These are phyloP conservation scores for Hymenoscyphus fructigenus DNA, from an alignment of 2,329 filamentous ascomycete genomes.

Conservation along the genomic window DNA sequence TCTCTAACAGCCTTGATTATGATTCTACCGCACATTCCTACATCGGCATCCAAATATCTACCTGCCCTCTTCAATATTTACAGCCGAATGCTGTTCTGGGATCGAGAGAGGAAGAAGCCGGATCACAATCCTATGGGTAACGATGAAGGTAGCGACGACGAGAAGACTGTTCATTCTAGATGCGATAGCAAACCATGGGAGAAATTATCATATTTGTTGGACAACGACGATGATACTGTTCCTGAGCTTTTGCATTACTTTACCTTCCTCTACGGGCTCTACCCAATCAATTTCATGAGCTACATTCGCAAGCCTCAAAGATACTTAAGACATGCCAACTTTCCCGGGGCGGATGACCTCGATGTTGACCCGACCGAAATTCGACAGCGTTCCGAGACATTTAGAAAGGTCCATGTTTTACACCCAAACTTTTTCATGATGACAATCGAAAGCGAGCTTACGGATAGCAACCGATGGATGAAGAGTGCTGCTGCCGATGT, in stretches of 20 bases:
- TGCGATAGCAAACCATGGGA: slow-evolving; percentile 57
- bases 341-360: slow-evolving; percentile 68
- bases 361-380: slow-evolving; percentile 79
- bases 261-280: slow-evolving; percentile 78
- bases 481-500: slow-evolving; percentile 79
- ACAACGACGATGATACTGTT: slow-evolving; percentile 60
- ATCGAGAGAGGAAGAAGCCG: slow-evolving; percentile 39
- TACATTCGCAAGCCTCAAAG: slow-evolving; percentile 81
- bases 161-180: slow-evolving; percentile 35
- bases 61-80: slow-evolving; percentile 80
- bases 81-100: slow-evolving; percentile 77
- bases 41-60: slow-evolving; percentile 65
- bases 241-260: slow-evolving; percentile 74
- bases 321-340: slow-evolving; percentile 72
- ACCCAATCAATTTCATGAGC: slow-evolving; percentile 82
- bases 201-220: slow-evolving; percentile 58
- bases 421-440: slow-evolving; percentile 84
- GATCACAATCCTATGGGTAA: slow-evolving; percentile 15
- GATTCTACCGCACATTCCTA: slow-evolving; percentile 79
- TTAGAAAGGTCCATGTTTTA: slow-evolving; percentile 69
- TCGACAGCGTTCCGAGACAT: slow-evolving; percentile 71
- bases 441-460: slow-evolving; percentile 77
- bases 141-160: slow-evolving; percentile 21
- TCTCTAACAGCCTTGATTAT: slow-evolving; percentile 75
- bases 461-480: slow-evolving; percentile 73